A percentile compares a stretch with the other conserved stretches of the same genome.
phyloP scores from a whole-genome alignment of 1,284 basidiomycete species.

The Microbotryum saponariae region DNA sequence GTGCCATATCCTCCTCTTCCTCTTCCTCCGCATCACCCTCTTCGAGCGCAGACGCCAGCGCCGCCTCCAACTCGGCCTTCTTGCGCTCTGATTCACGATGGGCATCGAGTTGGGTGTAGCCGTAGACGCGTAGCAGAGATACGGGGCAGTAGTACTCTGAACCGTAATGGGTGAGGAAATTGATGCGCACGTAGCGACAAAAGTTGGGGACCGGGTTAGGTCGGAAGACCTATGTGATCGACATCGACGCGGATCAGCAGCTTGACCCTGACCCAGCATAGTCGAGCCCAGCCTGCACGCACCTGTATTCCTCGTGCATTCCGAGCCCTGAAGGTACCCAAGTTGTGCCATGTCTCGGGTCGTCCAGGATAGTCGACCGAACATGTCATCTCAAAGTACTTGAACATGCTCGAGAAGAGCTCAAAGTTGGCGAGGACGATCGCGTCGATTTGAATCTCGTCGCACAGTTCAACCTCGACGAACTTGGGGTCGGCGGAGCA shows the following conservation, averaged over 20 bases:
- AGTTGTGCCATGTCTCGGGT: slow-evolving; percentile 44
- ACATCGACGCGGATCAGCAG: background rate
- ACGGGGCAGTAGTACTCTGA: slow-evolving; percentile 95
- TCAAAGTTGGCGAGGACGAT: slow-evolving; percentile 95
- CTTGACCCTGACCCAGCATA: no score
- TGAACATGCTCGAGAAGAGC: slow-evolving; percentile 96
- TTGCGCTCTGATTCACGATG: slow-evolving; percentile 71
- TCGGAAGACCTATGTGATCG: slow-evolving; percentile 58
- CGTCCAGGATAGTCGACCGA: slow-evolving; percentile 34
- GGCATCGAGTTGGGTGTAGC: slow-evolving; percentile 91
- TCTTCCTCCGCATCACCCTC: slow-evolving; percentile 36
- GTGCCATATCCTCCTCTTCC: slow-evolving; percentile 47
- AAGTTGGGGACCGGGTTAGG: slow-evolving; percentile 61
- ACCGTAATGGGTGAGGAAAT: slow-evolving; percentile 89
- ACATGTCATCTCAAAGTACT: slow-evolving; percentile 67
- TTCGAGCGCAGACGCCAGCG: slow-evolving; percentile 27
- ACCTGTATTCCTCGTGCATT: slow-evolving; percentile 91
- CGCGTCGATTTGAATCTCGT: slow-evolving; percentile 92
- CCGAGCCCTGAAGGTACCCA: slow-evolving; percentile 70
- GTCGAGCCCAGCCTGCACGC: slow-evolving; percentile 33
- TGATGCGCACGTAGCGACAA: slow-evolving; percentile 87
- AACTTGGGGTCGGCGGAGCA: slow-evolving; percentile 67
- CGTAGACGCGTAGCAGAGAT: slow-evolving; percentile 85
- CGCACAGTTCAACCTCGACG: slow-evolving; percentile 91
- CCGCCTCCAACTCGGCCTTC: slow-evolving; percentile 15